phyloP scores from a whole-genome alignment of 2,329 filamentous ascomycete species.

The Aspergillus brasiliensis region DNA sequence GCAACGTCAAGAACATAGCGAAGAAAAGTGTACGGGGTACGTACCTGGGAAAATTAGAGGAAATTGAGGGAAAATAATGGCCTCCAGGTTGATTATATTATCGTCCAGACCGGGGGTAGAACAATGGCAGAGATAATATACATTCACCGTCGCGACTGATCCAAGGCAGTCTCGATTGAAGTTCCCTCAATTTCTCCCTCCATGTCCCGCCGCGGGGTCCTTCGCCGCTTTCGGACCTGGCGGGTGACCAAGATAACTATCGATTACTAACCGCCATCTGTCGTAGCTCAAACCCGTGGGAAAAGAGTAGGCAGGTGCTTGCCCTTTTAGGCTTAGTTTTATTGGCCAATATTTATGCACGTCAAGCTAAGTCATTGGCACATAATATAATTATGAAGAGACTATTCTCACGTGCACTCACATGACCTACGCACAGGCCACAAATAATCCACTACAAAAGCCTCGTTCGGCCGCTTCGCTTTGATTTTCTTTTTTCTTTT shows the following conservation, averaged over 20 bases:
- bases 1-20: neutral
- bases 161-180: neutral
- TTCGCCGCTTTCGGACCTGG: slow-evolving; percentile 20
- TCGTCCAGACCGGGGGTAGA: neutral
- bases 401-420: slow-evolving; percentile 19
- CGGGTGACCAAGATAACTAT: slow-evolving; percentile 4
- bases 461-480: slow-evolving; percentile 8
- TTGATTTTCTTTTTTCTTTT: slow-evolving; percentile 35
- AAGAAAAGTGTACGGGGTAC: neutral
- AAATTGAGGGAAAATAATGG: neutral
- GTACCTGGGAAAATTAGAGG: neutral
- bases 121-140: neutral
- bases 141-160: neutral
- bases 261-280: slow-evolving; percentile 8
- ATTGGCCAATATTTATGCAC: neutral
- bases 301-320: neutral
- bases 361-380: neutral
- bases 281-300: neutral
- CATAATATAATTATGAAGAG: too few species aligned
- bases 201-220: slow-evolving; percentile 12
- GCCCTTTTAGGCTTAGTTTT: neutral
- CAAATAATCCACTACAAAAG: slow-evolving; percentile 1
- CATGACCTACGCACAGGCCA: slow-evolving; percentile 23
- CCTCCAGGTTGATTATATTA: neutral
- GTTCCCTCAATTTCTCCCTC: slow-evolving; percentile 1